phyloP scores from a whole-genome alignment of 2,329 filamentous ascomycete genomes.

The Trichoderma breve region DNA sequence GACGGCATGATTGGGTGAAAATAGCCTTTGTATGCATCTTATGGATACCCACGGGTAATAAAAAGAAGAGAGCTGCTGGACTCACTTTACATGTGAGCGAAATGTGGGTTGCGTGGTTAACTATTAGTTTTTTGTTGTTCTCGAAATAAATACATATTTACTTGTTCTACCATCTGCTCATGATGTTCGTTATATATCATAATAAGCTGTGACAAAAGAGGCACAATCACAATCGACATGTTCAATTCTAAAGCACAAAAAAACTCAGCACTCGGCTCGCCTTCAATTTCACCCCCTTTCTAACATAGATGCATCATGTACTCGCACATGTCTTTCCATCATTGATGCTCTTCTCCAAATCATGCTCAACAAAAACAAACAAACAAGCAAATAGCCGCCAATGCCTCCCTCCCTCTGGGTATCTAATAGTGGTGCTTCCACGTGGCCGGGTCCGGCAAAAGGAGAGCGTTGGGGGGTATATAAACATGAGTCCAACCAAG shows the following conservation, averaged over 20 bases:
- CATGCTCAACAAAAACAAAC: not conserved
- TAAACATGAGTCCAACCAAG: conserved; percentile 6
- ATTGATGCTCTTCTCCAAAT: not conserved
- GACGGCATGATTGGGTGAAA: not conserved
- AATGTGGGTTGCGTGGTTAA: conserved; percentile 10
- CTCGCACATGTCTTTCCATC: not conserved
- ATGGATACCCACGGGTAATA: conserved; percentile 19
- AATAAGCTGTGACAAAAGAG: not conserved
- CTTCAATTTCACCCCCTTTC: not conserved
- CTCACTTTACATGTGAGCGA: conserved; percentile 3
- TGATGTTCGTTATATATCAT: not conserved
- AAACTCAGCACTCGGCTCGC: not conserved
- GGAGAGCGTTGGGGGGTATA: conserved; percentile 8
- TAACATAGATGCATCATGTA: not conserved
- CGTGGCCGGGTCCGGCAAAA: not conserved
- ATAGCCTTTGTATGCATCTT: conserved; percentile 9
- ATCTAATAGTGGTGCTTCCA: conserved; percentile 12
- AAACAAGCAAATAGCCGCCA: not conserved
- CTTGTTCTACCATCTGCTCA: not conserved
- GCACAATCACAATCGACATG: not conserved
- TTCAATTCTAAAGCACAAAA: not conserved
- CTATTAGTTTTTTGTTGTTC: not conserved
- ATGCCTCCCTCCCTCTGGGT: conserved; percentile 1
- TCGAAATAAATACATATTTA: not conserved
- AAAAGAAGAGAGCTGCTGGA: not conserved